Evolutionary conservation across 176 grass and related monocot genomes (phyloP).

Genomic region (Aegilops umbellulata): DNA sequence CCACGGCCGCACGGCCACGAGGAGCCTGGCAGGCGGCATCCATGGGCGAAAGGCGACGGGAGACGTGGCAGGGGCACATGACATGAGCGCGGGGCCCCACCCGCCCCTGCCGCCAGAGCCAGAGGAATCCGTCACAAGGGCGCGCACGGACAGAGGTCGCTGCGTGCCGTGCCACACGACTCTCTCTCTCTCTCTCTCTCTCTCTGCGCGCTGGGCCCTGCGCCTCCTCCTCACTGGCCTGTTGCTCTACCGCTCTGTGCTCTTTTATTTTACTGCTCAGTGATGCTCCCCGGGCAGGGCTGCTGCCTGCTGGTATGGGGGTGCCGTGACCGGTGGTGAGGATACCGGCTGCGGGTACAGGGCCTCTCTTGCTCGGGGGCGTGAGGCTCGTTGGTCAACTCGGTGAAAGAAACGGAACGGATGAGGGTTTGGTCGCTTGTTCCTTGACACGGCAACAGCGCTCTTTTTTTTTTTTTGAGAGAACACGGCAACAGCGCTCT

Average conservation of each 20-base stretch:
- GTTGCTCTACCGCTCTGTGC: neutral
- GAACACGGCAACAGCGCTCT: neutral
- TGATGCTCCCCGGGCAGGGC: neutral
- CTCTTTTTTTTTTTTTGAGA: too few species aligned
- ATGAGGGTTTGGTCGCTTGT: neutral
- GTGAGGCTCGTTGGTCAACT: neutral
- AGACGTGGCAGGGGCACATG: neutral
- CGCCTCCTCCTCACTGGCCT: neutral
- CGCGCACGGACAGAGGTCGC: neutral
- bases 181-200: neutral
- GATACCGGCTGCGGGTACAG: neutral
- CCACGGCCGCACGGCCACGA: neutral
- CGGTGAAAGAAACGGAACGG: neutral
- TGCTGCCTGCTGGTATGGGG: neutral
- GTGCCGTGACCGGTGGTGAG: conserved; percentile 20
- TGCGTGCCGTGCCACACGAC: neutral
- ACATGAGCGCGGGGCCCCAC: neutral
- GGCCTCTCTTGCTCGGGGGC: neutral
- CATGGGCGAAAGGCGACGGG: neutral
- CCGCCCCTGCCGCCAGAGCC: neutral
- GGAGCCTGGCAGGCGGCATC: neutral
- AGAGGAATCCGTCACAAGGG: neutral
- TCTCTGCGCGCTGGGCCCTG: neutral
- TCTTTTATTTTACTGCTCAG: conserved; percentile 24
- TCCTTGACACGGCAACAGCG: neutral